Evolutionary conservation across 257 asterid genomes (phyloP), one percentile per base, ranked within the genome.

Genomic region (Plantago ovata): DNA sequence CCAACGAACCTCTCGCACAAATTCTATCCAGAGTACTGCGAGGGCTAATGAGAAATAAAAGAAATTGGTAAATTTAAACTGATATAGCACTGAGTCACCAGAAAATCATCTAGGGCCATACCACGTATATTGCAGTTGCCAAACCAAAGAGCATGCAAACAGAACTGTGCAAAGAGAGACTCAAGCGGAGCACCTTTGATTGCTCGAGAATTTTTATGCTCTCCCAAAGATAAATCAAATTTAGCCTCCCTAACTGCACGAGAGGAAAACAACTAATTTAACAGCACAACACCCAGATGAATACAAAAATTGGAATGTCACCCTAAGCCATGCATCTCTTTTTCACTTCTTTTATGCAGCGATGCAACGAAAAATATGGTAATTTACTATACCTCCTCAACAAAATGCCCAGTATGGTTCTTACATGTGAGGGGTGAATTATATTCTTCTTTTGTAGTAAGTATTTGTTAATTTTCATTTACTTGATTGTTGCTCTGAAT

Each of bases 21-120:
- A 89, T 82, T 89, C 97, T 69, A 89, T 86, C 97, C 97, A 89
- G 62, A 89, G 91, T 58, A 87, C 89, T 15, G 94, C 84, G 72
- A 86, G 84, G 51, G 97, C 97, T 89, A 73, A 75, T 58, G 41
- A 69, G 53, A 74, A 21, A 53, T 41, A 59, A 53, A 59, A 64
- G 21, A 63, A 49, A 38, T 50, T 40, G 64, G 46, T 62, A 39
- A 67, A 56, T 61, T 39, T 23, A 47, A 33, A 44, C 36, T 28
- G 36, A 3, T 28, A n/a, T n/a, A 28, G 36, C 2, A 28, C 36
- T 28, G 36, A 8, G n/a, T n/a, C n/a, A 28, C 7, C 4, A 28
- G 36, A 28, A 28, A 28, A 28, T 28, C 36, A 28, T 28, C 7
- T 28, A 28, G 36, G 36, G 36, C 36, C 36, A 28, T 28, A 89